phyloP scores from a whole-genome alignment of 148 eudicot species.

The Chenopodium formosanum region DNA sequence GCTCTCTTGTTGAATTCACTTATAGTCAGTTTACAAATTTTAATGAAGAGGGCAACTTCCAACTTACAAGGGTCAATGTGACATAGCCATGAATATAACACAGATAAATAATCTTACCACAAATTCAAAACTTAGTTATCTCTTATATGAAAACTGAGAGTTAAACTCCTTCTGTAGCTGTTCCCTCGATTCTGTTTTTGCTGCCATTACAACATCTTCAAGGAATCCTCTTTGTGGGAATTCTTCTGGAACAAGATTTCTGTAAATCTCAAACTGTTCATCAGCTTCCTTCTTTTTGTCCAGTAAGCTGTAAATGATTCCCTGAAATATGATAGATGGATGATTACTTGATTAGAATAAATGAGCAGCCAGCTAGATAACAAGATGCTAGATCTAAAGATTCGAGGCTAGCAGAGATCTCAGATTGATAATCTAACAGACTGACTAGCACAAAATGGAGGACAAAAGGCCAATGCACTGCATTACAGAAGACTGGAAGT shows the following conservation, averaged over 20 bases:
- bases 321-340: slow-evolving; percentile 41
- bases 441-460: not conserved
- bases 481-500: no score
- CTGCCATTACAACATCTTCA: slow-evolving; percentile 85
- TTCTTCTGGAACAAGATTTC: slow-evolving; percentile 87
- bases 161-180: slow-evolving; percentile 64
- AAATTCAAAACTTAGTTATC: slow-evolving; percentile 11
- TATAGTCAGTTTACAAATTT: not conserved
- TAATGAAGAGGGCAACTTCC: not conserved
- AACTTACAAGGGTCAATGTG: not conserved
- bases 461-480: not conserved
- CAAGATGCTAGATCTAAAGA: not conserved
- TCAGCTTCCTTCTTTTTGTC: slow-evolving; percentile 85
- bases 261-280: slow-evolving; percentile 68
- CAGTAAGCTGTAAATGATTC: slow-evolving; percentile 76
- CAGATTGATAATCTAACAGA: not conserved
- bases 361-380: not conserved
- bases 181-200: slow-evolving; percentile 59
- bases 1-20: not conserved
- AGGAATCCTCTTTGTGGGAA: slow-evolving; percentile 91
- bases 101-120: slow-evolving; percentile 15
- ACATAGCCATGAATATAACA: not conserved
- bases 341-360: not conserved
- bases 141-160: slow-evolving; percentile 37
- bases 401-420: not conserved